Base-by-base conservation (phyloP, 352 stramenopile species). In the Globisporangium barbulae region DNA sequence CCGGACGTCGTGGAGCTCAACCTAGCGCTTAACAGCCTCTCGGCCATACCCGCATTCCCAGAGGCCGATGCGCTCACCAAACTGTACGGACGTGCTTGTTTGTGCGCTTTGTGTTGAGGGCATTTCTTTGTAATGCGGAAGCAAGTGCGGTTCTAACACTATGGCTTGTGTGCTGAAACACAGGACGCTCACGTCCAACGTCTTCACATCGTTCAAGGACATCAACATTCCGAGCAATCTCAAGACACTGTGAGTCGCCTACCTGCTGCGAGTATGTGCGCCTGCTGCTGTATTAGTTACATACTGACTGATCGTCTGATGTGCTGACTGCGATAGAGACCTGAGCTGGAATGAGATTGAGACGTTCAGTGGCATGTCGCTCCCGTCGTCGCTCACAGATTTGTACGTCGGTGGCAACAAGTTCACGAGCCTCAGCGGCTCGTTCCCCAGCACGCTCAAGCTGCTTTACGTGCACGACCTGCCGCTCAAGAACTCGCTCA, bases 381-480 rank as follows among this genome's bases (percentile, higher is more conserved):
- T 91, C 22, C 80, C 83, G 0, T 59, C 65, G 45, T 65, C 70
- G 2, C 72, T 91, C 64, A 78, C 64, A 39, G 65, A 90, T 37
- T 57, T 93, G 12, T 91, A 75, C 50, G 52, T 91, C 0, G 83
- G 83, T 33, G 83, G 83, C 19, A 93, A 93, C 61, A 69, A 68
- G 21, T 83, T 93, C 69, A 75, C 66, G 62, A 88, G 79, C n/a
- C 71, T 93, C n/a, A 52, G 65, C 5, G 73, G 63, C 17, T 59
- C 81, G 12, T 88, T 88, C 42, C 70, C 74, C 35, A 76, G 74
- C 52, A 67, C 69, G 6, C 71, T 90, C 22, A 84, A 75, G 54
- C 65, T 88, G 31, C 74, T 93, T 21, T 93, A 90, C 65, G 75
- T 88, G 19, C 81, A 91, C 73, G 78, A 92, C 65, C 65, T 90